Evolutionary conservation across 257 asterid genomes (phyloP).

Genomic region (Cinchona pubescens): DNA sequence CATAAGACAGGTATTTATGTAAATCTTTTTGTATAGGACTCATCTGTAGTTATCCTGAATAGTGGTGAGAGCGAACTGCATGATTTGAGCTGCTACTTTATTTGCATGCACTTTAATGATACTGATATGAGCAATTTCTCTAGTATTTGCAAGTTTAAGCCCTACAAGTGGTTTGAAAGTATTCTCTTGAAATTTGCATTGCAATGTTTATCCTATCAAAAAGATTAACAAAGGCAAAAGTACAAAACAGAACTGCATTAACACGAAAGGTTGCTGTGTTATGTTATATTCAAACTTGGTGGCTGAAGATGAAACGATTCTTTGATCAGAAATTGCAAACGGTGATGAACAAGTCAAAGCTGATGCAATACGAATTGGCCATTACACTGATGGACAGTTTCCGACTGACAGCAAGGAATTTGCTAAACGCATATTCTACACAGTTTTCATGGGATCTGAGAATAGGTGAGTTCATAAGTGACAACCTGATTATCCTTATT

Average conservation of each 20-base stretch:
- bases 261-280: background rate
- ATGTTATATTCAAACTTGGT: background rate
- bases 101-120: background rate
- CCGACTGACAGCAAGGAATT: slow-evolving; percentile 90
- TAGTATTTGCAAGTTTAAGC: background rate
- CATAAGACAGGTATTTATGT: background rate
- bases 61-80: background rate
- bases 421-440: slow-evolving; percentile 83
- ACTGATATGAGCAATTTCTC: background rate
- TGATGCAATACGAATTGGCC: slow-evolving; percentile 89
- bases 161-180: background rate
- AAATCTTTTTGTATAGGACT: background rate
- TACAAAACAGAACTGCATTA: background rate
- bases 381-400: slow-evolving; percentile 63
- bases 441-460: slow-evolving; percentile 92
- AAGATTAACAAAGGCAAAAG: background rate
- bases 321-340: slow-evolving; percentile 60
- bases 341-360: slow-evolving; percentile 86
- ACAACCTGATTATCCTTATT: slow-evolving; percentile 1
- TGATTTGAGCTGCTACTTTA: background rate
- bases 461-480: slow-evolving; percentile 54
- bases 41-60: background rate
- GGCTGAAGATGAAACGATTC: slow-evolving; percentile 12
- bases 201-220: background rate
- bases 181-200: background rate